These are phyloP conservation scores for Tylopilus rubrobrunneus DNA, from an alignment of 768 basidiomycete genomes.

Conservation along the genomic window DNA sequence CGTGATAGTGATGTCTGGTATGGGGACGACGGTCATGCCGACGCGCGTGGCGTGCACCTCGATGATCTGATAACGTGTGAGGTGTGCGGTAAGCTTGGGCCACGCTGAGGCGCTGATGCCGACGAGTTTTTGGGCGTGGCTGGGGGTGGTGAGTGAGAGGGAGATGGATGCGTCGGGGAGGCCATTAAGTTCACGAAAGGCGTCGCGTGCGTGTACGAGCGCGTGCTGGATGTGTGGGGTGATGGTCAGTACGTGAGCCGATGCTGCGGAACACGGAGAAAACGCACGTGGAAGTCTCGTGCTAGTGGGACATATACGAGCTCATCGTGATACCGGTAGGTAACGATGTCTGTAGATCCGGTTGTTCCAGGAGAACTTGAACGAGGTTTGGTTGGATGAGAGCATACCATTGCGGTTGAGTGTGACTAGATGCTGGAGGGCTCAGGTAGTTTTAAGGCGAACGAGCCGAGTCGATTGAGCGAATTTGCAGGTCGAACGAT, in stretches of 20 bases:
- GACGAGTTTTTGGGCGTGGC: slow-evolving; percentile 34
- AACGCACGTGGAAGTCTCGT: slow-evolving; percentile 39
- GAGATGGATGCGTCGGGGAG: slow-evolving; percentile 40
- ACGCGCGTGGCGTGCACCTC: slow-evolving; percentile 33
- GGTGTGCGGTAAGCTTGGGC: slow-evolving; percentile 37
- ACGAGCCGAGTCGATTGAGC: background rate
- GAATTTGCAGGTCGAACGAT: background rate
- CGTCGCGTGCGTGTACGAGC: slow-evolving; percentile 45
- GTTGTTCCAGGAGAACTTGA: background rate
- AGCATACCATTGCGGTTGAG: background rate
- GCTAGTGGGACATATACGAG: slow-evolving; percentile 52
- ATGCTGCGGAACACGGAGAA: background rate
- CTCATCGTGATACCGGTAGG: slow-evolving; percentile 40
- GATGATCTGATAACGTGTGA: slow-evolving; percentile 47
- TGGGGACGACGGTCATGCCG: background rate
- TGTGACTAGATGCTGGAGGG: background rate
- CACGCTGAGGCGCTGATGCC: slow-evolving; percentile 53
- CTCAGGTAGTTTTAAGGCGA: too few species aligned
- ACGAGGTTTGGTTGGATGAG: background rate
- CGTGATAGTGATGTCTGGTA: slow-evolving; percentile 30
- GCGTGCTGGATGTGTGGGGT: slow-evolving; percentile 38
- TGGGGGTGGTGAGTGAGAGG: slow-evolving; percentile 39
- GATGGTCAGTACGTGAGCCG: background rate
- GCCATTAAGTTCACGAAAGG: slow-evolving; percentile 40
- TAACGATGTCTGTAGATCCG: slow-evolving; percentile 38